Evolutionary conservation across 1,139 yeast genomes (phyloP).

Genomic region (Saccharomyces pastorianus): DNA sequence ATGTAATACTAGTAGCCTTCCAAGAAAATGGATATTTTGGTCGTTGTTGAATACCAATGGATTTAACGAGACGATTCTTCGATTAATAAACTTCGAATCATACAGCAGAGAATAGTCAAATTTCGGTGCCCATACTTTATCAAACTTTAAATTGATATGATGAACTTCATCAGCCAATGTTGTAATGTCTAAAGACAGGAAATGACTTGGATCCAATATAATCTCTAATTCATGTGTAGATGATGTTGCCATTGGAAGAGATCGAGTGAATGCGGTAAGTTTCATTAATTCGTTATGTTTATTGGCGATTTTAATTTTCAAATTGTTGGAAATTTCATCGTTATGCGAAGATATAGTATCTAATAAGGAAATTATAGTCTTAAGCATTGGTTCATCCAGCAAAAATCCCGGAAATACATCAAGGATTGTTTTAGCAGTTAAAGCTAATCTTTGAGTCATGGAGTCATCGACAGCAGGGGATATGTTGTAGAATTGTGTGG

Average conservation of each 20-base stretch:
- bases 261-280: constrained; percentile 24
- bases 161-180: constrained; percentile 50
- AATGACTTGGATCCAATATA: constrained; percentile 30
- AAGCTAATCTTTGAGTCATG: constrained; percentile 39
- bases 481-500: constrained; percentile 22
- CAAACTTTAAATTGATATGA: constrained; percentile 49
- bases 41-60: constrained; percentile 65
- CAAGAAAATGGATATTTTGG: constrained; percentile 65
- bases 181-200: constrained; percentile 42
- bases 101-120: constrained; percentile 51
- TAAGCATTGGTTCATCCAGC: constrained; percentile 42
- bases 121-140: constrained; percentile 67
- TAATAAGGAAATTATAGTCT: constrained; percentile 38
- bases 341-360: constrained; percentile 41
- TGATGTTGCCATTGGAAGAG: constrained; percentile 6
- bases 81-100: constrained; percentile 38
- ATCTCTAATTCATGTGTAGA: constrained; percentile 7
- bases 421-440: constrained; percentile 40
- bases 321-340: constrained; percentile 38
- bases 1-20: constrained; percentile 64
- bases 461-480: constrained; percentile 31
- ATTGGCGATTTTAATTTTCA: constrained; percentile 37
- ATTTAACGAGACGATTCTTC: constrained; percentile 20
- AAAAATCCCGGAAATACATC: constrained; percentile 48
- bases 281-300: constrained; percentile 38